Evolutionary conservation across 768 basidiomycete genomes (phyloP).

Genomic region (Tricholoma sp.): DNA sequence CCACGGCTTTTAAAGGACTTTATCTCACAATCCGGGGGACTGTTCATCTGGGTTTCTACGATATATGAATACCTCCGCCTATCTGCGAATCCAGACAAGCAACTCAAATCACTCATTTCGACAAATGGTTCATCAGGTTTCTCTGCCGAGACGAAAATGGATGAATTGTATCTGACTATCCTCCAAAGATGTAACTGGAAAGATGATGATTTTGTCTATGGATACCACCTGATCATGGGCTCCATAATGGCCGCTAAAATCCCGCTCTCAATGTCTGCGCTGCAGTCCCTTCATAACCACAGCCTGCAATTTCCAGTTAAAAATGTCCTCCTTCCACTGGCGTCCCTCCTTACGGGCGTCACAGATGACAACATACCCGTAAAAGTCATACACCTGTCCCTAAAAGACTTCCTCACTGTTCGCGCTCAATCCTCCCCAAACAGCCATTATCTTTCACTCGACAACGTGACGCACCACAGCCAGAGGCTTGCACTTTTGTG

Average conservation of each 20-base stretch:
- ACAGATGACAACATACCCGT: conserved; percentile 1
- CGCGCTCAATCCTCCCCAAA: neutral
- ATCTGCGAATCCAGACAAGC: conserved; percentile 8
- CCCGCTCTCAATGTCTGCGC: conserved; percentile 3
- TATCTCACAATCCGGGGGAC: conserved; percentile 11
- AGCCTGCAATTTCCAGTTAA: neutral
- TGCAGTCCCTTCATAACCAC: conserved; percentile 6
- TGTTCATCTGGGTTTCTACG: conserved; percentile 18
- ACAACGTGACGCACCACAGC: conserved; percentile 1
- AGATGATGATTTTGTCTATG: conserved; percentile 10
- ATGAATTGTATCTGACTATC: conserved; percentile 8
- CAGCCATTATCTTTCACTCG: neutral
- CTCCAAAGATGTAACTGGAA: conserved; percentile 10
- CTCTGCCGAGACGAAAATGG: conserved; percentile 12
- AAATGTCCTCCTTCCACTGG: neutral
- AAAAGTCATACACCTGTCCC: conserved; percentile 1
- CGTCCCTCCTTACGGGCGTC: conserved; percentile 1
- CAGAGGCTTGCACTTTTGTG: conserved; percentile 2
- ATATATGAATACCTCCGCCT: conserved; percentile 11
- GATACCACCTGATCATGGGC: conserved; percentile 7
- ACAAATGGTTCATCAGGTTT: neutral
- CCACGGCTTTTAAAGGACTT: neutral
- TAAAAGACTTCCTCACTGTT: conserved; percentile 3
- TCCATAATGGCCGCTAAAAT: conserved; percentile 6
- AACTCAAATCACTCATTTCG: conserved; percentile 5